Conservation (phyloP, 129 eudicot species). For the Rutidosis leptorrhynchoides region DNA sequence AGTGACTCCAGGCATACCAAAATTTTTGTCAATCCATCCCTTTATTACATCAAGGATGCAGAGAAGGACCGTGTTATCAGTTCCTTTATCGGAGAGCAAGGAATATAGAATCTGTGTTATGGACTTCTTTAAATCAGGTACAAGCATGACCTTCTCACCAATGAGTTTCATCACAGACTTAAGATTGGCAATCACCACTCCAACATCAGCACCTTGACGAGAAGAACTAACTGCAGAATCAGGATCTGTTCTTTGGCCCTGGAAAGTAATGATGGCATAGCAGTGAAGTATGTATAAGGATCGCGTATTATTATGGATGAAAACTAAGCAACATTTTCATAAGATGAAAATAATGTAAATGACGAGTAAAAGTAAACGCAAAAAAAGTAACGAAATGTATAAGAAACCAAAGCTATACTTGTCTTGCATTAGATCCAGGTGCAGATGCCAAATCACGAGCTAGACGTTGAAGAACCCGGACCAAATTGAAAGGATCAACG, state of each 20-base stretch:
- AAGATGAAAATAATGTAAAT: neutral
- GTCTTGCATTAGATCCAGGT: constrained; percentile 63
- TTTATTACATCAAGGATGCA: constrained; percentile 84
- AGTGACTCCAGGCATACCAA: constrained; percentile 56
- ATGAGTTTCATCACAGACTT: constrained; percentile 79
- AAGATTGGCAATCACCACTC: constrained; percentile 73
- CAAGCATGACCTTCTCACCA: constrained; percentile 83
- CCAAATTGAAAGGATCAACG: constrained; percentile 70
- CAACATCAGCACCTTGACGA: constrained; percentile 97
- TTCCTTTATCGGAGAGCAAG: constrained; percentile 88
- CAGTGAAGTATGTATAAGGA: neutral
- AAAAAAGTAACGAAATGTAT: neutral
- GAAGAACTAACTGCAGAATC: constrained; percentile 94
- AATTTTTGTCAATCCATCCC: constrained; percentile 90
- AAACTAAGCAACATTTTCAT: neutral
- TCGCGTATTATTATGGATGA: neutral
- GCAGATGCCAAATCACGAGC: constrained; percentile 92
- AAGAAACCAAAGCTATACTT: constrained; percentile 44
- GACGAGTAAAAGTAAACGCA: constrained; percentile 1
- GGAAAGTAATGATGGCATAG: constrained; percentile 14
- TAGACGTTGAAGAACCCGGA: constrained; percentile 86
- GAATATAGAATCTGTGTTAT: constrained; percentile 70
- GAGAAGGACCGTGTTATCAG: constrained; percentile 81
- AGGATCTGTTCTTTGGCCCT: constrained; percentile 84
- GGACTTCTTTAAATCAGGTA: constrained; percentile 68